Evolutionary conservation across 805 yeast species (phyloP).

Genomic region (Wickerhamomyces canadensis): DNA sequence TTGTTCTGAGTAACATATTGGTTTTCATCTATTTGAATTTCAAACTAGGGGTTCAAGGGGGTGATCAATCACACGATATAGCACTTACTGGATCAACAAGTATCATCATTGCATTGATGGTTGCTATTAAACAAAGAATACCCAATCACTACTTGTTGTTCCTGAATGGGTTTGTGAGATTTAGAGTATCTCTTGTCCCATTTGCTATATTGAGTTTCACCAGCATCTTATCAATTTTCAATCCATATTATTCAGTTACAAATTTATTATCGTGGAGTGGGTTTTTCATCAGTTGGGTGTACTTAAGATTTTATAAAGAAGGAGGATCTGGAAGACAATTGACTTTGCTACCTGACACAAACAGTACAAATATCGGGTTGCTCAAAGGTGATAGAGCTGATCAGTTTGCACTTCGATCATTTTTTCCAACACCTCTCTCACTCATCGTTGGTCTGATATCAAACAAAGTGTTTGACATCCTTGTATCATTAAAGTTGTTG

Average conservation of each 20-base stretch:
- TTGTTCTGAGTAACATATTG: slow-evolving; percentile 31
- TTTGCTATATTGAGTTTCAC: slow-evolving; percentile 21
- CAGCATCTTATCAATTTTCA: slow-evolving; percentile 16
- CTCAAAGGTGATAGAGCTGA: slow-evolving; percentile 22
- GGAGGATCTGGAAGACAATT: slow-evolving; percentile 39
- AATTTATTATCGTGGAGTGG: slow-evolving; percentile 21
- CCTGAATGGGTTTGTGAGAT: slow-evolving; percentile 38
- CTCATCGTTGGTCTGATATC: slow-evolving; percentile 21
- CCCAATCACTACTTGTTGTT: slow-evolving; percentile 47
- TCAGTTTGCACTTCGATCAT: slow-evolving; percentile 30
- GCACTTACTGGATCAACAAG: slow-evolving; percentile 16
- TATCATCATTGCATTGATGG: slow-evolving; percentile 39
- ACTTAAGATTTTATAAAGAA: slow-evolving; percentile 33
- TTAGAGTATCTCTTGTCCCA: slow-evolving; percentile 24
- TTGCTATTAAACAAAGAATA: slow-evolving; percentile 50
- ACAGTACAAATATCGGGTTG: slow-evolving; percentile 19
- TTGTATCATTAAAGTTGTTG: slow-evolving; percentile 21
- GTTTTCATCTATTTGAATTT: slow-evolving; percentile 26
- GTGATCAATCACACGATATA: slow-evolving; percentile 3
- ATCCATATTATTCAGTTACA: slow-evolving; percentile 5
- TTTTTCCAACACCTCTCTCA: slow-evolving; percentile 38
- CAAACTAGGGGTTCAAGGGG: slow-evolving; percentile 3
- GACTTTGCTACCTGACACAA: slow-evolving; percentile 35
- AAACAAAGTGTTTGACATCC: slow-evolving; percentile 18
- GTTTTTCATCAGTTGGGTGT: slow-evolving; percentile 34